Conservation (phyloP, 2,329 filamentous ascomycete genomes). For the Phialophora expanda region DNA sequence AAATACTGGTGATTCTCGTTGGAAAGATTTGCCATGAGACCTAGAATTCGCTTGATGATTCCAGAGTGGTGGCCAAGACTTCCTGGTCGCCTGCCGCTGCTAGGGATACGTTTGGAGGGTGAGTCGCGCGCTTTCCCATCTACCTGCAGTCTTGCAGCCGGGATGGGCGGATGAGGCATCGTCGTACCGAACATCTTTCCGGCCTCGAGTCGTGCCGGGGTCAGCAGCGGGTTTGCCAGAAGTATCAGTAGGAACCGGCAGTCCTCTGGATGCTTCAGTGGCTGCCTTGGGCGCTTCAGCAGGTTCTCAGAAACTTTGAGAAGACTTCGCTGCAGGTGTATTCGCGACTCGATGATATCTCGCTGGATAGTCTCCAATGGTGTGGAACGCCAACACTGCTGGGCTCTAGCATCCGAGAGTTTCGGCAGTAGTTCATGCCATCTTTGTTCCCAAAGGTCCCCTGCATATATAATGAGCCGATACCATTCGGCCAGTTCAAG, state of each 20-base stretch:
- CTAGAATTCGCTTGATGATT: constrained; percentile 82
- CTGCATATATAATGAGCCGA: constrained; percentile 69
- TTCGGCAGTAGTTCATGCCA: constrained; percentile 60
- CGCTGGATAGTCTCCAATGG: constrained; percentile 46
- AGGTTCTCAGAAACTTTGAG: constrained; percentile 80
- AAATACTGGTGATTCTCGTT: constrained; percentile 77
- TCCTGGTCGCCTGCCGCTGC: constrained; percentile 41
- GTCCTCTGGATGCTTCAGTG: constrained; percentile 70
- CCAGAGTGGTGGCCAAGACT: constrained; percentile 74
- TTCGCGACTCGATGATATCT: constrained; percentile 65
- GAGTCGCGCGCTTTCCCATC: constrained; percentile 34
- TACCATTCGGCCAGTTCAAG: constrained; percentile 75
- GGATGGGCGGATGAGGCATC: constrained; percentile 22
- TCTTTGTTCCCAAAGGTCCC: constrained; percentile 66
- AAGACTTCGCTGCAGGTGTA: constrained; percentile 70
- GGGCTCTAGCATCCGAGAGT: constrained; percentile 34
- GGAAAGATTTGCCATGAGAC: constrained; percentile 76
- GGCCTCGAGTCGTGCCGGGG: constrained; percentile 37
- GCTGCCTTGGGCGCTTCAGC: constrained; percentile 76
- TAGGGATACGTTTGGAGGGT: constrained; percentile 31
- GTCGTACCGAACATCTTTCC: constrained; percentile 24
- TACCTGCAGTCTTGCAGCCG: constrained; percentile 7
- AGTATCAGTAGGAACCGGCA: constrained; percentile 79
- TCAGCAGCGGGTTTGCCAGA: constrained; percentile 76
- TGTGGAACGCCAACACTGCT: constrained; percentile 50